Base-by-base conservation (phyloP, 495 filamentous ascomycete genomes). In the Letharia lupina region DNA sequence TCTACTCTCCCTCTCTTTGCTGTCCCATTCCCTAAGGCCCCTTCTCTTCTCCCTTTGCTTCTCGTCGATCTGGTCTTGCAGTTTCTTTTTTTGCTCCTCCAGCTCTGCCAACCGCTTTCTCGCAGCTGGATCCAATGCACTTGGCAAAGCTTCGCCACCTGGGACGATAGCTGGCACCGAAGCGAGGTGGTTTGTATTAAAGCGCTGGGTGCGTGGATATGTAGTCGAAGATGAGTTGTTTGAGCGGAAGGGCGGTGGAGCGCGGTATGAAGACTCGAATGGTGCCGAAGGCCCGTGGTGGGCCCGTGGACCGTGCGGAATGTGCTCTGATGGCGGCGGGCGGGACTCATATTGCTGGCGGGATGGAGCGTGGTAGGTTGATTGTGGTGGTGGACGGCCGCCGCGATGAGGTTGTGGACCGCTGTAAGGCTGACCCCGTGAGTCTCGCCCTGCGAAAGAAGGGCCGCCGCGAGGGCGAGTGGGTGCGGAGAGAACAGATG, bases 11-110 rank as follows among this genome's bases (percentile, higher is more conserved):
- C 83, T 73, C 66, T 86, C 81, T 65, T 83, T 65, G 56, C 74
- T 76, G 50, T 85, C 84, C 86, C 86, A 89, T 45, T 88, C 84
- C 61, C 79, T 77, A 41, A 86, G 60, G 0, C 73, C 77, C 59
- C 74, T 70, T 66, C 84, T 74, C 68, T 84, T 86, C 60, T 73
- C 71, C 58, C 71, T 74, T 66, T 88, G 82, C 66, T 80, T 84
- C 66, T 83, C 82, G n/a, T 78, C 76, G 58, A 86, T 80, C 37
- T 79, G 73, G 50, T 84, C 80, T 4, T 84, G 68, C 60, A 89
- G 66, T 68, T 78, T 83, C 61, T 81, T 78, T 42, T 79, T 77
- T 54, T 87, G 86, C 7, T 79, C 73, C 54, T 86, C 82, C 20
- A 88, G 73, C 60, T 82, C 76, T 35, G 72, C 73, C 33, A 84